Evolutionary conservation across 148 eudicot genomes (phyloP).

Genomic region (Pharnaceum exiguum): DNA sequence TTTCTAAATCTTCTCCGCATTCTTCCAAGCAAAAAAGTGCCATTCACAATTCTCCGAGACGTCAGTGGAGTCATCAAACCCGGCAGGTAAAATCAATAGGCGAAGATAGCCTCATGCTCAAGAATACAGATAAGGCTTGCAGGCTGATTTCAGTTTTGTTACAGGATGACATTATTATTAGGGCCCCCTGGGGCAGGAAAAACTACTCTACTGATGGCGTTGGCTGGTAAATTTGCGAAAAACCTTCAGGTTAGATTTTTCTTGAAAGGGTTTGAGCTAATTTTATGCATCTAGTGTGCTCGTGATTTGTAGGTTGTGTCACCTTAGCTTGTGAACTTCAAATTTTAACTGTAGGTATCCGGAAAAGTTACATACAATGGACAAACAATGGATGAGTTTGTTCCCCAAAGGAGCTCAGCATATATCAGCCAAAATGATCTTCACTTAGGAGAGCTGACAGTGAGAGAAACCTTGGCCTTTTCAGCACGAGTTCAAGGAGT

Average conservation of each 20-base stretch:
- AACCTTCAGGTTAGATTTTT: too few relatives aligned
- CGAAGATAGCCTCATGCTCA: background rate
- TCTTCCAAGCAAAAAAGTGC: slow-evolving; percentile 32
- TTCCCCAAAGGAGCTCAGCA: slow-evolving; percentile 84
- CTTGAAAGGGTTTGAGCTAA: background rate
- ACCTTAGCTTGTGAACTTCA: slow-evolving; percentile 4
- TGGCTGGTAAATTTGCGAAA: too few relatives aligned
- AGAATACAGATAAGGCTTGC: too few relatives aligned
- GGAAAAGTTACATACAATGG: slow-evolving; percentile 80
- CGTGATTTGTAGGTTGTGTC: background rate
- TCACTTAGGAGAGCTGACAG: slow-evolving; percentile 95
- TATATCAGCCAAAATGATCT: slow-evolving; percentile 87
- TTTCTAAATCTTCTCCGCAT: slow-evolving; percentile 27
- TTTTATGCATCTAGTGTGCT: background rate
- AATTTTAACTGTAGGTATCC: slow-evolving; percentile 50
- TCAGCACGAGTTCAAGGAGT: slow-evolving; percentile 81
- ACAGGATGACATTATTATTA: slow-evolving; percentile 80
- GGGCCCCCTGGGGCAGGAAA: slow-evolving; percentile 99
- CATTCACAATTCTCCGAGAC: slow-evolving; percentile 31
- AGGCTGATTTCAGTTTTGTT: background rate
- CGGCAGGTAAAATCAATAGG: slow-evolving; percentile 17
- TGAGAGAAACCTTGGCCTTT: slow-evolving; percentile 74
- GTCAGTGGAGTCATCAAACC: slow-evolving; percentile 42
- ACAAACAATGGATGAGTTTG: slow-evolving; percentile 63
- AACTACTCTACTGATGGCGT: slow-evolving; percentile 86